Evolutionary conservation across 2,329 filamentous ascomycete genomes (phyloP), one percentile per base, ranked within the genome.

Genomic region (Cladosporium cucumerinum): DNA sequence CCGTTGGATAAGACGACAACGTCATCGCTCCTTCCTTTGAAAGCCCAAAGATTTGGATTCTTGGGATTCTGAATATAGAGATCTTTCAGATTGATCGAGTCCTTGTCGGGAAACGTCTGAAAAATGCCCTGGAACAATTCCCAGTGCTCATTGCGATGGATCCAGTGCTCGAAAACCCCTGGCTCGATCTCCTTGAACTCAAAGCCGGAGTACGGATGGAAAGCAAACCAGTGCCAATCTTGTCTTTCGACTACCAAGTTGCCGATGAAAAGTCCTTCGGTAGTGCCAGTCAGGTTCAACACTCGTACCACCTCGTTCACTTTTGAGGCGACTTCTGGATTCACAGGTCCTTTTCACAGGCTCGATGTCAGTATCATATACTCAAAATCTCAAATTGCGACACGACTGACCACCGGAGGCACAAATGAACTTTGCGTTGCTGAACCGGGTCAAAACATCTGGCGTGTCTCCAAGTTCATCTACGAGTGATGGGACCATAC

Each of bases 91-190:
- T 43, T 62, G 26, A 49, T 43, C 18, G 49, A 62, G 69, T 72
- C 1, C 69, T 69, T 43, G n/a, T 76, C 69, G 1, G 75, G 75
- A 61, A 77, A 77, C 12, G 70, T 74, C 57, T 57, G 66, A 72
- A 72, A 57, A 30, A 62, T 55, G 11, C 60, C 60, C 18, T 62
- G 60, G 48, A 62, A 62, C 18, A 63, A 18, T 14, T 54, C 18
- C 60, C 60, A 62, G 23, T 62, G 60, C 46, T 62, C 46, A n/a
- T 62, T 62, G 21, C 52, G 61, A 21, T 58, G 61, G n/a, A 63
- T 39, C 61, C 61, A 63, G 26, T 63, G 61, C 34, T 63, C 61
- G 34, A 43, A 63, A 8, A 52, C 39, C 8, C 39, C 61, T 5
- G 61, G 23, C 28, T 63, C 61, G 14, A 63, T 43, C 36, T 63